phyloP scores from a whole-genome alignment of 176 grass and related monocot genomes.

The Canna indica region DNA sequence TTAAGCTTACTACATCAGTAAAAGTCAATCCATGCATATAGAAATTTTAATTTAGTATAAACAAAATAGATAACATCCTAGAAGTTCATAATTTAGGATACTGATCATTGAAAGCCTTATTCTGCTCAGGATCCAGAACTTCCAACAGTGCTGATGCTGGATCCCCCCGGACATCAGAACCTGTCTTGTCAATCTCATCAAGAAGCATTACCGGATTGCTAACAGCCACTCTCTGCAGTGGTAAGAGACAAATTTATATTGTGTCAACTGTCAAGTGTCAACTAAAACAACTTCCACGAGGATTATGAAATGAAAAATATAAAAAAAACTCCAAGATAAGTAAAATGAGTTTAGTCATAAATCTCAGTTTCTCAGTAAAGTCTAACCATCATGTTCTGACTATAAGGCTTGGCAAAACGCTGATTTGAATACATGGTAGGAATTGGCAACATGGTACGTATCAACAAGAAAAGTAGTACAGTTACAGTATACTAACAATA shows the following conservation, averaged over 20 bases:
- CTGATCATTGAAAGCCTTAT: constrained; percentile 94
- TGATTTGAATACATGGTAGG: too few species aligned
- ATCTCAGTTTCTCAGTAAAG: too few species aligned
- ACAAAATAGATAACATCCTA: background rate
- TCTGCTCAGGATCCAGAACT: constrained; percentile 98
- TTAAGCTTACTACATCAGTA: background rate
- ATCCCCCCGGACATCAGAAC: constrained; percentile 96
- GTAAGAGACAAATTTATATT: background rate
- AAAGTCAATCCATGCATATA: background rate
- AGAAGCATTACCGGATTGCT: constrained; percentile 97
- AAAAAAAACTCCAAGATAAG: background rate
- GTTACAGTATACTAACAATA: too few species aligned
- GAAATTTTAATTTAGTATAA: background rate
- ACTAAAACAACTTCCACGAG: background rate
- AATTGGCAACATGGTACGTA: too few species aligned
- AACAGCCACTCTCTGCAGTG: constrained; percentile 87
- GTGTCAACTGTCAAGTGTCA: background rate
- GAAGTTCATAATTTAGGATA: constrained; percentile 36
- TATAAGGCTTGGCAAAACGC: too few species aligned
- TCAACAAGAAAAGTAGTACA: too few species aligned
- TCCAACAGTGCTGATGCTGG: constrained; percentile 94
- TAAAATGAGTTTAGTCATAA: background rate
- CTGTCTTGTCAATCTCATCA: constrained; percentile 99
- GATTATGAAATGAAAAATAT: background rate
- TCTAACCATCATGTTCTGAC: too few species aligned